Evolutionary conservation across 1,284 basidiomycete species (phyloP).

Genomic region (Irpex rosettiformis): DNA sequence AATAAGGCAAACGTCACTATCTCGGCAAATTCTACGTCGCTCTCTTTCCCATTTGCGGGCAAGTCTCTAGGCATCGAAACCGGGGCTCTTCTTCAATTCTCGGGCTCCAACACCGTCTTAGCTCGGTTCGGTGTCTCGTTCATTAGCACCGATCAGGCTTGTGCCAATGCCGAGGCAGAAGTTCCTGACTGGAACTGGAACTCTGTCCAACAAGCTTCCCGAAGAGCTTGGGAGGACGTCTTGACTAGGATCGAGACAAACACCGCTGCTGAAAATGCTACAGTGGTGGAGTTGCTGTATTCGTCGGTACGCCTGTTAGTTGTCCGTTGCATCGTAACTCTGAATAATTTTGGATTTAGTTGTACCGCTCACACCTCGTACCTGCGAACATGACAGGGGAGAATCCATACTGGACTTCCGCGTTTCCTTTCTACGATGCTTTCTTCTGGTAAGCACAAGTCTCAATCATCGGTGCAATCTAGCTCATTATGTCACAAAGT

Average conservation of each 20-base stretch:
- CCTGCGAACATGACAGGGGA: constrained; percentile 50
- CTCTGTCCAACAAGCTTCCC: constrained; percentile 34
- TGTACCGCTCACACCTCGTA: constrained; percentile 47
- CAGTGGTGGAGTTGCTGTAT: constrained; percentile 41
- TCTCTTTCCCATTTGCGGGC: constrained; percentile 34
- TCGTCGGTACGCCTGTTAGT: constrained; percentile 34
- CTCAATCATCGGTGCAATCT: background rate
- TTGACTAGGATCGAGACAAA: constrained; percentile 37
- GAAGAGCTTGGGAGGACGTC: constrained; percentile 39
- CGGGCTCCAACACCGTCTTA: constrained; percentile 26
- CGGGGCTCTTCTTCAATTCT: constrained; percentile 40
- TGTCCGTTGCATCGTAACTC: too few species aligned
- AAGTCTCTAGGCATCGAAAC: constrained; percentile 38
- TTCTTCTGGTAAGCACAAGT: constrained; percentile 38
- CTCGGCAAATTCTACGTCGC: constrained; percentile 25
- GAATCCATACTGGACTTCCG: constrained; percentile 26
- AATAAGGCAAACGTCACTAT: constrained; percentile 34
- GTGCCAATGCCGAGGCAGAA: constrained; percentile 44
- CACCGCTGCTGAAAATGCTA: constrained; percentile 34
- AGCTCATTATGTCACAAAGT: constrained; percentile 23
- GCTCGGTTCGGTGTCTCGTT: constrained; percentile 46
- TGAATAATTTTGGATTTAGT: too few species aligned
- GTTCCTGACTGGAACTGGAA: constrained; percentile 44
- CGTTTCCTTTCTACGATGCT: constrained; percentile 43
- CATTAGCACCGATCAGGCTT: constrained; percentile 39